These are phyloP conservation scores for Crithidia brevicula DNA, from an alignment of 208 protist species.

Conservation along the genomic window DNA sequence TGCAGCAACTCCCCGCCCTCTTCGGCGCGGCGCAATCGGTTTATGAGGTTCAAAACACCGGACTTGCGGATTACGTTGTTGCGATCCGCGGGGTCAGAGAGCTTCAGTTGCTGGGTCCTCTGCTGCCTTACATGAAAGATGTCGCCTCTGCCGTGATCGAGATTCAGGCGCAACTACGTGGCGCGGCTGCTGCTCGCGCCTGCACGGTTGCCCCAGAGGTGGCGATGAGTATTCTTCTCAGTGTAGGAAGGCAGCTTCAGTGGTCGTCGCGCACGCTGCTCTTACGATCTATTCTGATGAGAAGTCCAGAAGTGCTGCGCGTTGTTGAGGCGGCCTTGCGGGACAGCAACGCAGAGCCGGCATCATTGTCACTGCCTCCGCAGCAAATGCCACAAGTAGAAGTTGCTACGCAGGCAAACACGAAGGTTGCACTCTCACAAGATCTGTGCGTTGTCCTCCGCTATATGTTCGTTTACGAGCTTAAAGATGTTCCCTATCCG, in stretches of 20 bases:
- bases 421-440: constrained; percentile 9
- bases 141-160: background rate
- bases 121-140: constrained; percentile 4
- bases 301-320: constrained; percentile 2
- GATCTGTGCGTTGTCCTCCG: constrained; percentile 14
- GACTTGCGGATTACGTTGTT: constrained; percentile 16
- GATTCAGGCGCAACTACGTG: background rate
- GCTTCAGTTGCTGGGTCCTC: background rate
- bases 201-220: background rate
- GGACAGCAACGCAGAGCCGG: background rate
- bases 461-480: constrained; percentile 3
- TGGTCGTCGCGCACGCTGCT: constrained; percentile 4
- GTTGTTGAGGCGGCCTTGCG: background rate
- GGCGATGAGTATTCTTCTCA: background rate
- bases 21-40: constrained; percentile 14
- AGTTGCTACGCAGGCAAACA: background rate
- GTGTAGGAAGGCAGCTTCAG: background rate
- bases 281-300: background rate
- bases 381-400: background rate
- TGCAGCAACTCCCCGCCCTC: constrained; percentile 21
- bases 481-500: background rate
- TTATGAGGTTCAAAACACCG: background rate
- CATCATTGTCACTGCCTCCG: background rate
- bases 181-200: no score
- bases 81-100: background rate